A percentile compares a stretch with the other conserved stretches of the same genome.
Evolutionary conservation across 2,329 filamentous ascomycete species (phyloP).

Genomic region (Aspergillus felis): DNA sequence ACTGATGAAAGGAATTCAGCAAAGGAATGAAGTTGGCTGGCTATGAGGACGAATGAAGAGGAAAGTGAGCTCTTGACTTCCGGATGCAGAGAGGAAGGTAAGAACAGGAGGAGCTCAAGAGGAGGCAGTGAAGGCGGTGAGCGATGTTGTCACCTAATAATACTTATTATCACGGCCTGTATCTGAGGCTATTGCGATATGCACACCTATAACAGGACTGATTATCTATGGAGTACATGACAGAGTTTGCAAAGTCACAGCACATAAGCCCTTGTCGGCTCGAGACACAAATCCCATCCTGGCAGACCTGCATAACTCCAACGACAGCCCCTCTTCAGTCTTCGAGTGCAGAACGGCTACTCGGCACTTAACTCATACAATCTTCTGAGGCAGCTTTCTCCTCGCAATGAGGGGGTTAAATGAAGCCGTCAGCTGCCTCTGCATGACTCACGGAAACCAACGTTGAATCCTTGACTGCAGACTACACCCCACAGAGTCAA

Average conservation of each 20-base stretch:
- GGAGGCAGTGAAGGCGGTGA: conserved; percentile 6
- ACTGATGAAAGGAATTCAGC: conserved; percentile 1
- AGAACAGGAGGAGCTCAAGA: background rate
- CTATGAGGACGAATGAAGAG: conserved; percentile 4
- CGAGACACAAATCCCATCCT: background rate
- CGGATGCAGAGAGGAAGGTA: background rate
- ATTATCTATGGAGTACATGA: background rate
- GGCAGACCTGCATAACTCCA: background rate
- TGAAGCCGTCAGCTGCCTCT: background rate
- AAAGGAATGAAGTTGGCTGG: background rate
- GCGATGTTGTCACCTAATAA: background rate
- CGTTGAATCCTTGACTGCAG: background rate
- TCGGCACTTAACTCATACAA: background rate
- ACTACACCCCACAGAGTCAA: background rate
- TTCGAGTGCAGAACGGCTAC: background rate
- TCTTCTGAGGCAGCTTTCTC: background rate
- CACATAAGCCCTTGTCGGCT: background rate
- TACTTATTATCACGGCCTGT: background rate
- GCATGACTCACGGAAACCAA: background rate
- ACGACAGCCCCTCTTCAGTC: too few species aligned
- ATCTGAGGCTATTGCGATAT: background rate
- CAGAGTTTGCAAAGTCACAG: background rate
- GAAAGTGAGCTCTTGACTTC: conserved; percentile 1
- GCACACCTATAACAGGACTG: too few species aligned
- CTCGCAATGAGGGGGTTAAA: background rate